A percentile compares a stretch with the other conserved stretches of the same genome.
Evolutionary conservation across 139 green algal genomes (phyloP).

Genomic region (Dunaliella primolecta): DNA sequence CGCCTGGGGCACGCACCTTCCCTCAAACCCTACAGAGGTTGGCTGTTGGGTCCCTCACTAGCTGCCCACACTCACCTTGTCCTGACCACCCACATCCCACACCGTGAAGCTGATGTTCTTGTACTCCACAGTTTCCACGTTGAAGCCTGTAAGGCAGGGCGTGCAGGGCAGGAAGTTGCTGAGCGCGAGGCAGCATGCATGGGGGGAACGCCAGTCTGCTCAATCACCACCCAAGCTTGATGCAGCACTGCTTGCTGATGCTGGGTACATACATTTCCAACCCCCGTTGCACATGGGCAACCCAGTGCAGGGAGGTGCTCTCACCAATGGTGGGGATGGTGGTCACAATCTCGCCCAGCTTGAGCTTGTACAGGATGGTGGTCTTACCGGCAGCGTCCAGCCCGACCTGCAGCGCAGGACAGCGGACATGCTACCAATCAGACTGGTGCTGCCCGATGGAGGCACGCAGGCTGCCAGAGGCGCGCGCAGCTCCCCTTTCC

Average conservation of each 20-base stretch:
- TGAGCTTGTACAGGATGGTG: constrained; percentile 99
- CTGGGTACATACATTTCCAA: no score
- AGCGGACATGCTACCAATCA: background rate
- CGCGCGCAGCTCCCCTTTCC: no score
- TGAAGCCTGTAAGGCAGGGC: constrained; percentile 91
- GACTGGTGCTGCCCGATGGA: background rate
- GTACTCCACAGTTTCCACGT: constrained; percentile 97
- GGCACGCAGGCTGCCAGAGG: no score
- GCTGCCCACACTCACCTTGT: constrained; percentile 73
- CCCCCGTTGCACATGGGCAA: no score
- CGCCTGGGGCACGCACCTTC: background rate
- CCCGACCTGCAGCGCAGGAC: constrained; percentile 68
- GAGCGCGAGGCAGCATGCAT: background rate
- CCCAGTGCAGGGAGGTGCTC: no score
- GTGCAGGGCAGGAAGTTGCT: background rate
- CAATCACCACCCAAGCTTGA: no score
- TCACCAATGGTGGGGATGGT: constrained; percentile 98
- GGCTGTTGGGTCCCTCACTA: no score
- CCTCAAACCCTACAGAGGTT: no score
- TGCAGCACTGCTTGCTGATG: no score
- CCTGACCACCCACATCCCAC: constrained; percentile 93
- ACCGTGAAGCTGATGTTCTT: constrained; percentile 97
- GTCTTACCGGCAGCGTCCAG: constrained; percentile 98
- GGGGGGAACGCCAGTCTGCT: background rate
- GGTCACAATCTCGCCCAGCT: constrained; percentile 98